A percentile compares a stretch with the other conserved stretches of the same genome.
Evolutionary conservation across 2,329 filamentous ascomycete species (phyloP).

Genomic region (Monosporascus sp.): DNA sequence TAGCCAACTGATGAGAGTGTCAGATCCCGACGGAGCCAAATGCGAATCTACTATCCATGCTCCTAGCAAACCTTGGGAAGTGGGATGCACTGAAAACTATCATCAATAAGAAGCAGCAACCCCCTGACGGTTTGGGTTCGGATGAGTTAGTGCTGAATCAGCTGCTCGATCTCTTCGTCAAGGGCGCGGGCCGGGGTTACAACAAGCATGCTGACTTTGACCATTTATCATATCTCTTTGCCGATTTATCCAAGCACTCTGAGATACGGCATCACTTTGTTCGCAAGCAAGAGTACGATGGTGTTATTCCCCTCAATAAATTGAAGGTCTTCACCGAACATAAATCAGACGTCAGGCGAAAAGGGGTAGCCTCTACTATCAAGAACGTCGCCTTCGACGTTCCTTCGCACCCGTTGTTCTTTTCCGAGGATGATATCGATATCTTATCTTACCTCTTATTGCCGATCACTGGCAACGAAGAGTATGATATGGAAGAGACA

Average conservation of each 20-base stretch:
- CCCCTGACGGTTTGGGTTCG: slow-evolving; percentile 65
- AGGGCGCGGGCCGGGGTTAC: slow-evolving; percentile 74
- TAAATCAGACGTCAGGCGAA: slow-evolving; percentile 72
- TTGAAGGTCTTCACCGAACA: slow-evolving; percentile 93
- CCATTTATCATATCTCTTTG: slow-evolving; percentile 91
- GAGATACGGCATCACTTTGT: slow-evolving; percentile 73
- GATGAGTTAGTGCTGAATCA: slow-evolving; percentile 79
- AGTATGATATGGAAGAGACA: slow-evolving; percentile 82
- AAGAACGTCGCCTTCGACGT: slow-evolving; percentile 91
- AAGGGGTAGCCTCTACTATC: slow-evolving; percentile 92
- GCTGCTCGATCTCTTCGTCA: slow-evolving; percentile 92
- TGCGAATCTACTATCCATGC: slow-evolving; percentile 82
- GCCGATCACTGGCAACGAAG: slow-evolving; percentile 81
- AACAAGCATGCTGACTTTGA: slow-evolving; percentile 86
- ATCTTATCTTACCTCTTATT: slow-evolving; percentile 84
- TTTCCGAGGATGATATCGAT: slow-evolving; percentile 68
- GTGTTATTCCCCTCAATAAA: slow-evolving; percentile 84
- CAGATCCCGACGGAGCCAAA: slow-evolving; percentile 71
- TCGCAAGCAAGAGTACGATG: slow-evolving; percentile 68
- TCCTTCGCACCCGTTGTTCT: slow-evolving; percentile 62
- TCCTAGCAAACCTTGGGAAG: slow-evolving; percentile 88
- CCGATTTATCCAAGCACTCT: slow-evolving; percentile 79
- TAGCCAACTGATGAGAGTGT: slow-evolving; percentile 9
- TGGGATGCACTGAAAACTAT: slow-evolving; percentile 67
- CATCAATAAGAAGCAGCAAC: slow-evolving; percentile 59